phyloP scores from a whole-genome alignment of 495 filamentous ascomycete species.

The Cercophora sp. region DNA sequence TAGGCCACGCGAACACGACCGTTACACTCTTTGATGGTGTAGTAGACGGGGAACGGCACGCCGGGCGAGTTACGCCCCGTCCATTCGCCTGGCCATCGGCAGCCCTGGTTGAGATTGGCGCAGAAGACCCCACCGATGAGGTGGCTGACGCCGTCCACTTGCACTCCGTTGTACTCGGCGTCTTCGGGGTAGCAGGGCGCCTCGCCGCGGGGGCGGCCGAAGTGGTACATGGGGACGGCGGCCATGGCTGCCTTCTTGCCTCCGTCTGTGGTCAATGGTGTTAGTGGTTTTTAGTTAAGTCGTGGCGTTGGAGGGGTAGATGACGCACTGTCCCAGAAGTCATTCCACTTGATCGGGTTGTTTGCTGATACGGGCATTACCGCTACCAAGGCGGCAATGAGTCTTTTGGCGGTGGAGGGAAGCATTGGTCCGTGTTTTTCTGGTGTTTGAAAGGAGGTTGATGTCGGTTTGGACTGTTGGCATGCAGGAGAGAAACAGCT shows the following conservation, averaged over 20 bases:
- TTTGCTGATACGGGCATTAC: neutral
- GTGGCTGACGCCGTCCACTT: neutral
- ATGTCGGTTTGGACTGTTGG: neutral
- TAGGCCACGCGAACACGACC: neutral
- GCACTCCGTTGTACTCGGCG: conserved; percentile 2
- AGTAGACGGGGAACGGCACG: neutral
- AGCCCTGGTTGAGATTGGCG: neutral
- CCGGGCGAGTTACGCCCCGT: neutral
- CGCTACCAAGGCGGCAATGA: conserved; percentile 1
- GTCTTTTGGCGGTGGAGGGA: neutral
- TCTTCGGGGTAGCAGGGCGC: neutral
- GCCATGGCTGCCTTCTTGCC: neutral
- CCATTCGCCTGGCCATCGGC: neutral
- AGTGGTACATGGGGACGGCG: conserved; percentile 1
- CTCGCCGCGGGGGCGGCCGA: neutral
- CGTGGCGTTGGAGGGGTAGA: neutral
- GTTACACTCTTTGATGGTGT: neutral
- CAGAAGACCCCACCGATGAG: neutral
- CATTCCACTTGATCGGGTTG: conserved; percentile 1
- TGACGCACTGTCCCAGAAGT: conserved; percentile 1
- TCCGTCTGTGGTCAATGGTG: neutral
- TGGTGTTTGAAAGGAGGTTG: neutral
- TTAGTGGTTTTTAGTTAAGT: neutral
- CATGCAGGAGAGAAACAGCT: neutral
- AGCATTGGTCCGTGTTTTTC: neutral